Evolutionary conservation across 441 rosid genomes (phyloP).

Genomic region (Euphorbia celastroides): DNA sequence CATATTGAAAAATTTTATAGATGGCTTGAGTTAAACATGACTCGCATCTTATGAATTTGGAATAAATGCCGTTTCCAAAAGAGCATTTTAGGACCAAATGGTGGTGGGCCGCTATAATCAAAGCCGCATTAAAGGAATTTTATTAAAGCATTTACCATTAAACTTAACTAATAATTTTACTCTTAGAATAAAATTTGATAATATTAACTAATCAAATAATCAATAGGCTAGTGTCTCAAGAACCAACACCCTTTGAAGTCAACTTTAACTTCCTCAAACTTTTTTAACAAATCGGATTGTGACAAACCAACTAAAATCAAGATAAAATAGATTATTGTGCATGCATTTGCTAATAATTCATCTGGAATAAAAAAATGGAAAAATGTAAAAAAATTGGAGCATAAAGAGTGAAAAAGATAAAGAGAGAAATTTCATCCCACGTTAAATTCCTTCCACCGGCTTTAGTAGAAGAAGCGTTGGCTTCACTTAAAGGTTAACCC

Average conservation of each 20-base stretch:
- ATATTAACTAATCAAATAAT: not conserved
- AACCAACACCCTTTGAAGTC: not conserved
- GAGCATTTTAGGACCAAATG: too few relatives aligned
- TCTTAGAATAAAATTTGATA: too few relatives aligned
- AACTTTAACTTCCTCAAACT: not conserved
- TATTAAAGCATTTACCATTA: too few relatives aligned
- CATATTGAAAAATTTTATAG: too few relatives aligned
- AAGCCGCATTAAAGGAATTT: too few relatives aligned
- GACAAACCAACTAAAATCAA: slow-evolving; percentile 4
- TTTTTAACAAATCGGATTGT: not conserved
- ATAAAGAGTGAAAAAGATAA: not conserved
- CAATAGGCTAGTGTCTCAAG: not conserved
- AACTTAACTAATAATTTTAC: too few relatives aligned
- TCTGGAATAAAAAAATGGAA: not conserved
- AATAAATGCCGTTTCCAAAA: too few relatives aligned
- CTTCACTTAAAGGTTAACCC: slow-evolving; percentile 29
- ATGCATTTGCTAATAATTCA: not conserved
- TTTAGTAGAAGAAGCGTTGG: slow-evolving; percentile 27
- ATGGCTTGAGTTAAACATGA: too few relatives aligned
- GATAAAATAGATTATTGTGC: not conserved
- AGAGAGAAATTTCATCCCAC: not conserved
- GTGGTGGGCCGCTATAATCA: too few relatives aligned
- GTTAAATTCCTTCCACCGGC: not conserved
- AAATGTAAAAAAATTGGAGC: not conserved
- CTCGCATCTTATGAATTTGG: too few relatives aligned